Evolutionary conservation across 2,329 filamentous ascomycete genomes (phyloP).

Genomic region (Macrophomina tecta): DNA sequence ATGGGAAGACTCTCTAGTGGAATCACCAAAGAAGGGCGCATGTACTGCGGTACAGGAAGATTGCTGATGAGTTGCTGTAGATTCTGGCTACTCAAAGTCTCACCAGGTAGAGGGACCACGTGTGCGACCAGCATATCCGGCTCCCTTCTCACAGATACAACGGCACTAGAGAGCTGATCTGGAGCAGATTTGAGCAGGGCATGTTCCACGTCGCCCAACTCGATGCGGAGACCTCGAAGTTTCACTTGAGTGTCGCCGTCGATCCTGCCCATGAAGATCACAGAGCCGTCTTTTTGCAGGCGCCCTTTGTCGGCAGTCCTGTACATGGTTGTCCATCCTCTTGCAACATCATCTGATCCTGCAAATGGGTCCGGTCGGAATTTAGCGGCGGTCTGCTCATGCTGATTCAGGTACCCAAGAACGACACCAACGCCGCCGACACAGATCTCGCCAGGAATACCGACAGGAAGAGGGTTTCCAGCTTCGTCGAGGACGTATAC

Average conservation of each 20-base stretch:
- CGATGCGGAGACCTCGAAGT: conserved; percentile 48
- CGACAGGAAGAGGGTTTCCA: conserved; percentile 46
- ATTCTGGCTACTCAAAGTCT: conserved; percentile 26
- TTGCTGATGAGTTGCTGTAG: neutral
- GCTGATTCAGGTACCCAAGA: conserved; percentile 38
- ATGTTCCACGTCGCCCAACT: conserved; percentile 41
- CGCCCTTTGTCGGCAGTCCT: conserved; percentile 50
- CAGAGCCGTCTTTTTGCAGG: conserved; percentile 42
- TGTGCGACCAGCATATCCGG: conserved; percentile 27
- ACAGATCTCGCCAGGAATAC: conserved; percentile 51
- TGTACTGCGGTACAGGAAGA: conserved; percentile 75
- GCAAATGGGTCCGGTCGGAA: neutral
- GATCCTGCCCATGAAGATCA: conserved; percentile 37
- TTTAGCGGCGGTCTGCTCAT: too few species aligned
- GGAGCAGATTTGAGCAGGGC: too few species aligned
- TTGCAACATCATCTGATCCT: neutral
- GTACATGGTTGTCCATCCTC: conserved; percentile 41
- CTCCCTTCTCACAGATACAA: conserved; percentile 35
- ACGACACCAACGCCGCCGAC: conserved; percentile 49
- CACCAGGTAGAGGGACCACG: too few species aligned
- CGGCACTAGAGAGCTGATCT: conserved; percentile 27
- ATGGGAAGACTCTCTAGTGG: conserved; percentile 68
- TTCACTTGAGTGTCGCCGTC: conserved; percentile 35
- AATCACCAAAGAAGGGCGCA: conserved; percentile 76
- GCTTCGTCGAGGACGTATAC: conserved; percentile 50